Evolutionary conservation across 257 asterid genomes (phyloP).

Genomic region (Cinchona pubescens): DNA sequence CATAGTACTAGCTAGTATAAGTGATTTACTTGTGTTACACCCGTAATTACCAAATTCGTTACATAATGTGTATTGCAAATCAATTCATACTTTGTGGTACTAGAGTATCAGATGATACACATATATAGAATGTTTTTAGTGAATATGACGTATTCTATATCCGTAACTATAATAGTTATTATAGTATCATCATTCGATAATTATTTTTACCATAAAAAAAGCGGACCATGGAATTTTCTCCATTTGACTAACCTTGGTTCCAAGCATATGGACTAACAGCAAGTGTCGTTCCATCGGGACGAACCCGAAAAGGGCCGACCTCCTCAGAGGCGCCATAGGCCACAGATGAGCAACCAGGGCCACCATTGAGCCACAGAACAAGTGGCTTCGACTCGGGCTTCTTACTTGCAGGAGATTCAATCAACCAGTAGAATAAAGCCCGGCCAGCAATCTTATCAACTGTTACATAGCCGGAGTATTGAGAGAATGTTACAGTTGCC

Average conservation of each 20-base stretch:
- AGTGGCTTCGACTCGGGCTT: constrained; percentile 76
- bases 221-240: no score
- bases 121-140: no score
- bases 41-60: no score
- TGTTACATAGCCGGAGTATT: constrained; percentile 82
- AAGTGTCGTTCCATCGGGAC: constrained; percentile 81
- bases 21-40: no score
- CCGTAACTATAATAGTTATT: no score
- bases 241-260: constrained; percentile 92
- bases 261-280: constrained; percentile 77
- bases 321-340: constrained; percentile 97
- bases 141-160: no score
- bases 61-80: no score
- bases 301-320: constrained; percentile 87
- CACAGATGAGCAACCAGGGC: constrained; percentile 98
- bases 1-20: no score
- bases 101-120: no score
- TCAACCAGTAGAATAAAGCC: constrained; percentile 90
- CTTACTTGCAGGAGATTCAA: constrained; percentile 59
- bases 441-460: constrained; percentile 74
- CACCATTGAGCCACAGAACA: constrained; percentile 96
- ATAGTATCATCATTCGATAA: no score
- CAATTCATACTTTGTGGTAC: no score
- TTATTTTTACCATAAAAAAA: no score
- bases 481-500: constrained; percentile 54